phyloP scores from a whole-genome alignment of 1,284 basidiomycete species.

The Wallemia mellicola region DNA sequence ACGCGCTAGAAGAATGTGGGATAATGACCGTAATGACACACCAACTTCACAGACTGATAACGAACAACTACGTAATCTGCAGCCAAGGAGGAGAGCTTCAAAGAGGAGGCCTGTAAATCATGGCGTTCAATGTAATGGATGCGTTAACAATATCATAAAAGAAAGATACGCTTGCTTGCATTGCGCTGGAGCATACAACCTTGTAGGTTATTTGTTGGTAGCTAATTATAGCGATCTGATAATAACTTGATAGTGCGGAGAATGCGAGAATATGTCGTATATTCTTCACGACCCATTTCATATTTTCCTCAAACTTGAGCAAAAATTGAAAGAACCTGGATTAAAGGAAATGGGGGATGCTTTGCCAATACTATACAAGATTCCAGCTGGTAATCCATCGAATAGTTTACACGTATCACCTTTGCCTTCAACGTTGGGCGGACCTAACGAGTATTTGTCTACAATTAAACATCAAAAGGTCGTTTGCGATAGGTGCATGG shows the following conservation, averaged over 20 bases:
- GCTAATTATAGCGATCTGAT: neutral
- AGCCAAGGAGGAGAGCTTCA: neutral
- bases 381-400: neutral
- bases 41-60: neutral
- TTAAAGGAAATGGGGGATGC: neutral
- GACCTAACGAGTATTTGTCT: neutral
- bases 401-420: too few relatives aligned
- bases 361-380: neutral
- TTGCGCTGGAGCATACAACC: neutral
- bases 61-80: neutral
- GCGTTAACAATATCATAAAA: neutral
- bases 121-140: neutral
- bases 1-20: neutral
- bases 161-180: neutral
- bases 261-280: neutral
- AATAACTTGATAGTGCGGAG: neutral
- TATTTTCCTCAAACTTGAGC: neutral
- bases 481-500: neutral
- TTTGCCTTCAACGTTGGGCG: too few relatives aligned
- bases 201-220: neutral
- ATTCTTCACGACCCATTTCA: neutral
- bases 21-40: neutral
- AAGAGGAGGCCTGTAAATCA: neutral
- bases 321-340: neutral
- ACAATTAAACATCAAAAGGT: neutral